Conservation (phyloP, 768 basidiomycete genomes). For the Lactarius quietus region DNA sequence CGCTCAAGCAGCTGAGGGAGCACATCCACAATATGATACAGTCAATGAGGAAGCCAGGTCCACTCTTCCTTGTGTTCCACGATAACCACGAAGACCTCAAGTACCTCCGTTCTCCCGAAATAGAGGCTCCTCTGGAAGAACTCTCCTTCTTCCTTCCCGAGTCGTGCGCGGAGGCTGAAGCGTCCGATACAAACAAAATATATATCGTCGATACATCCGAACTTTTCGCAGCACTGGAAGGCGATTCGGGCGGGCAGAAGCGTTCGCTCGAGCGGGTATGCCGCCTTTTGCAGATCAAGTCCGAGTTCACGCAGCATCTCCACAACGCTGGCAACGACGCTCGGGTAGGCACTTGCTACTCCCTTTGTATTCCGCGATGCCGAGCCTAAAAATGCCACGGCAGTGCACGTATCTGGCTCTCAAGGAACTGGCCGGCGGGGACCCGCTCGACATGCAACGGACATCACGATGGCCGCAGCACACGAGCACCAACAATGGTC, state of each 20-base stretch:
- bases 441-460: constrained; percentile 69
- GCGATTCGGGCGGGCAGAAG: constrained; percentile 49
- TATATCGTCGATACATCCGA: constrained; percentile 72
- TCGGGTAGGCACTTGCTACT: constrained; percentile 47
- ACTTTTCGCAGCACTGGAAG: constrained; percentile 72
- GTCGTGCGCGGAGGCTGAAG: constrained; percentile 19
- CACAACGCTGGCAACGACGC: constrained; percentile 92
- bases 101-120: constrained; percentile 51
- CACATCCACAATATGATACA: constrained; percentile 48
- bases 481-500: constrained; percentile 30
- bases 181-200: constrained; percentile 46
- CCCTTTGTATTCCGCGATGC: background rate
- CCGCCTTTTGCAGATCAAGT: constrained; percentile 52
- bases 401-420: constrained; percentile 71
- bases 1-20: constrained; percentile 47
- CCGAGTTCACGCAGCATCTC: constrained; percentile 41
- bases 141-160: constrained; percentile 59
- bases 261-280: constrained; percentile 59
- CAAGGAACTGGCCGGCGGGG: constrained; percentile 69
- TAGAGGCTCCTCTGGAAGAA: constrained; percentile 52
- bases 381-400: background rate
- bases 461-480: constrained; percentile 76
- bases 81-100: constrained; percentile 75
- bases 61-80: constrained; percentile 79
- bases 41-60: constrained; percentile 43